phyloP scores from a whole-genome alignment of 2,329 filamentous ascomycete species.

The Spiromastix sp. region DNA sequence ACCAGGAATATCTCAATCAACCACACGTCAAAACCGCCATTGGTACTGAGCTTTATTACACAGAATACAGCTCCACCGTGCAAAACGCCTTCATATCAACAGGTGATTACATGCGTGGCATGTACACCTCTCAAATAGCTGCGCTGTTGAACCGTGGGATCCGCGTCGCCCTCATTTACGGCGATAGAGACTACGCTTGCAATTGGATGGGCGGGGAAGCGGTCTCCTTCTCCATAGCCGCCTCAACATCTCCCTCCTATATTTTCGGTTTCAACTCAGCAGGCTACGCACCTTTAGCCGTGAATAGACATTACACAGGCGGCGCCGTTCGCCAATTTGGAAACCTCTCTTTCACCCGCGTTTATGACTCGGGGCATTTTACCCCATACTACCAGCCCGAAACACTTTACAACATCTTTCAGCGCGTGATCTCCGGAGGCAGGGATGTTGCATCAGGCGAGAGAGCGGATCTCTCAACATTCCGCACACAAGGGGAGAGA shows the following conservation, averaged over 20 bases:
- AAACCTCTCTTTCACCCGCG: conserved; percentile 58
- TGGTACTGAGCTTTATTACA: conserved; percentile 51
- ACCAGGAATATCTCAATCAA: conserved; percentile 47
- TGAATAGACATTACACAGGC: conserved; percentile 50
- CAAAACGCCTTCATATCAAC: conserved; percentile 42
- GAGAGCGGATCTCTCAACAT: conserved; percentile 41
- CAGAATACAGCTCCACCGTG: conserved; percentile 32
- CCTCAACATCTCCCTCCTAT: conserved; percentile 24
- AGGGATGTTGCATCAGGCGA: conserved; percentile 39
- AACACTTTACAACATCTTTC: conserved; percentile 44
- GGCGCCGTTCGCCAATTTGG: conserved; percentile 68
- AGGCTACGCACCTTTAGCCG: conserved; percentile 62
- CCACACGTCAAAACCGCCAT: conserved; percentile 47
- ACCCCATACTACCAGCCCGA: conserved; percentile 43
- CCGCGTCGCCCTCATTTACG: conserved; percentile 62
- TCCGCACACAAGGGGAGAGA: conserved; percentile 46
- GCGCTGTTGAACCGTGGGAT: conserved; percentile 51
- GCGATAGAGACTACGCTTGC: conserved; percentile 48
- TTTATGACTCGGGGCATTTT: conserved; percentile 45
- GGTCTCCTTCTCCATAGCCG: conserved; percentile 51
- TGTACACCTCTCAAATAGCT: conserved; percentile 50
- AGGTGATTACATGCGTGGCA: conserved; percentile 54
- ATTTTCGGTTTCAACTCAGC: conserved; percentile 51
- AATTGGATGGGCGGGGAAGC: conserved; percentile 63
- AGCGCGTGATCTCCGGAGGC: conserved; percentile 39